These are phyloP conservation scores for Tylopilus sp. DNA, from an alignment of 768 basidiomycete genomes.

Conservation along the genomic window DNA sequence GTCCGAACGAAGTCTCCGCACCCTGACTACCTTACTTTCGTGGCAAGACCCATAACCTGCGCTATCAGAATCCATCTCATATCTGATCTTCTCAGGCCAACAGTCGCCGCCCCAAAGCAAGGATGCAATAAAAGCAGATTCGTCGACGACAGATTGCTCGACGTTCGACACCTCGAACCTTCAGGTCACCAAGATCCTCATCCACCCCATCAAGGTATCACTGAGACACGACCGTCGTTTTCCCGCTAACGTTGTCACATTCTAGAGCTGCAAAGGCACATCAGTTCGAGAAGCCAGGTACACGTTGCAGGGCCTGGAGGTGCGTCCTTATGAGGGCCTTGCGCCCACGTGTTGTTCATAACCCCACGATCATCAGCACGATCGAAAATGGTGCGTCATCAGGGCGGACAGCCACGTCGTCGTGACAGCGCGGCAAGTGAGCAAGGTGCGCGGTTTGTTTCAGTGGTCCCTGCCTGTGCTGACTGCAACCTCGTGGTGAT, in stretches of 20 bases:
- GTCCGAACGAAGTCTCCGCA: conserved; percentile 2
- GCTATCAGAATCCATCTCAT: conserved; percentile 5
- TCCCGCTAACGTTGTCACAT: neutral
- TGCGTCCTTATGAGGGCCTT: conserved; percentile 24
- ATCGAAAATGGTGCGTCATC: conserved; percentile 69
- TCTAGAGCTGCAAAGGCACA: conserved; percentile 70
- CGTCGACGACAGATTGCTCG: conserved; percentile 6
- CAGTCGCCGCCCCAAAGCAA: neutral
- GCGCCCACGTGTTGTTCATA: neutral
- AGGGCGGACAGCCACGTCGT: conserved; percentile 50
- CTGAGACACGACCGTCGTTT: neutral
- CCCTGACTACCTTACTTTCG: neutral
- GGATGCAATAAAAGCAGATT: neutral
- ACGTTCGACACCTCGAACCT: conserved; percentile 33
- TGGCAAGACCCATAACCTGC: neutral
- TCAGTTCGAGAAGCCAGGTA: conserved; percentile 55
- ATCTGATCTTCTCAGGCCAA: conserved; percentile 16
- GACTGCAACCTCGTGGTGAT: neutral
- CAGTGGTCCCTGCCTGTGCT: neutral
- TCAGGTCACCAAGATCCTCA: conserved; percentile 52
- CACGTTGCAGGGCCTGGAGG: conserved; percentile 64
- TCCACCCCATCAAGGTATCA: conserved; percentile 65
- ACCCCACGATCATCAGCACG: conserved; percentile 46
- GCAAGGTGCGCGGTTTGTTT: conserved; percentile 42
- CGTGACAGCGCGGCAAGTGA: conserved; percentile 64